These are phyloP conservation scores for Baudoinia panamericana DNA, from an alignment of 495 filamentous ascomycete genomes.

Conservation along the genomic window DNA sequence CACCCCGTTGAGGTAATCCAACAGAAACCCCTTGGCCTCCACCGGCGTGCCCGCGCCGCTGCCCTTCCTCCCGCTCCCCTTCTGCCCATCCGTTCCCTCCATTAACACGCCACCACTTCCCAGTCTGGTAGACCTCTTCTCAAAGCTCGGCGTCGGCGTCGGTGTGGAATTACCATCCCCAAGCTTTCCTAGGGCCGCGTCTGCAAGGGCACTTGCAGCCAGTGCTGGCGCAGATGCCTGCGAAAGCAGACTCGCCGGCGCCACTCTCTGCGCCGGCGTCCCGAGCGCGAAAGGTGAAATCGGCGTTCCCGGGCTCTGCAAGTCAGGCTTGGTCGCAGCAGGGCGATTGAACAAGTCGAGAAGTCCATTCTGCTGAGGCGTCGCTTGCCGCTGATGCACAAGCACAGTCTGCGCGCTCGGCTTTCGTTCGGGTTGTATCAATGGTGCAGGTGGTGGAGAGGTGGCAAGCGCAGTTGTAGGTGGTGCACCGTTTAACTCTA, in stretches of 20 bases:
- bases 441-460: conserved; percentile 4
- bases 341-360: conserved; percentile 13
- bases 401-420: background rate
- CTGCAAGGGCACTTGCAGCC: too few relatives aligned
- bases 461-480: background rate
- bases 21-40: conserved; percentile 57
- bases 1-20: conserved; percentile 59
- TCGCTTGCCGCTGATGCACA: background rate
- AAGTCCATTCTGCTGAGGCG: conserved; percentile 14
- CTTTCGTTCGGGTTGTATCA: conserved; percentile 4
- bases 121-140: too few relatives aligned
- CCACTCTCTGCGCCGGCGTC: conserved; percentile 6
- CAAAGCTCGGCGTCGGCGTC: too few relatives aligned
- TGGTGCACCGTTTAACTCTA: too few relatives aligned
- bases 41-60: conserved; percentile 40
- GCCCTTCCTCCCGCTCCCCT: conserved; percentile 30
- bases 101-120: background rate
- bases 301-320: conserved; percentile 14
- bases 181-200: too few relatives aligned
- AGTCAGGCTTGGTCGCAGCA: background rate
- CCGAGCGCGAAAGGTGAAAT: conserved; percentile 21
- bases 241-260: background rate
- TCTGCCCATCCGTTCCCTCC: too few relatives aligned
- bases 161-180: too few relatives aligned
- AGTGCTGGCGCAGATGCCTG: background rate